phyloP scores from a whole-genome alignment of 2,329 filamentous ascomycete genomes.

The Aspergillus japonicus region DNA sequence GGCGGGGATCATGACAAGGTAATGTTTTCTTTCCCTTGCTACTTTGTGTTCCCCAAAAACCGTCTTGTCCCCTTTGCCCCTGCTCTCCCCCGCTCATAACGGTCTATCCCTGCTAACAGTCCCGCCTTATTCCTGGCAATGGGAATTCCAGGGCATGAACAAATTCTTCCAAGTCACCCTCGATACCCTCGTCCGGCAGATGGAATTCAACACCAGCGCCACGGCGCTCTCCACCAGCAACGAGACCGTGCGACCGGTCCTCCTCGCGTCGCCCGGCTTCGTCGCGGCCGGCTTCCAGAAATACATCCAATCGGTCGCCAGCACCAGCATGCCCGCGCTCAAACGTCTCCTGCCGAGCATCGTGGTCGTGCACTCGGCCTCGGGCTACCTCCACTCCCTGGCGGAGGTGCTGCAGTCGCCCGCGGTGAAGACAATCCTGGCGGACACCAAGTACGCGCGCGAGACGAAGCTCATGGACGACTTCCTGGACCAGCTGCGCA shows the following conservation, averaged over 20 bases:
- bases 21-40: background rate
- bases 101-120: no score
- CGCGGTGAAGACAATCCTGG: conserved; percentile 72
- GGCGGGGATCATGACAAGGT: conserved; percentile 52
- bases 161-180: conserved; percentile 78
- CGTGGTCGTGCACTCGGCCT: conserved; percentile 76
- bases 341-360: conserved; percentile 67
- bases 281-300: conserved; percentile 76
- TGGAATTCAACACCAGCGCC: conserved; percentile 63
- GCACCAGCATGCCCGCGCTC: conserved; percentile 56
- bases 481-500: conserved; percentile 73
- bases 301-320: conserved; percentile 63
- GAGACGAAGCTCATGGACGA: conserved; percentile 83
- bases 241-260: conserved; percentile 56
- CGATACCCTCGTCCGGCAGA: conserved; percentile 70
- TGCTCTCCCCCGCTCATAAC: no score
- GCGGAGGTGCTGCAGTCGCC: conserved; percentile 82
- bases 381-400: conserved; percentile 81
- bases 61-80: no score
- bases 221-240: conserved; percentile 36
- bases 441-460: conserved; percentile 81
- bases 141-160: conserved; percentile 57
- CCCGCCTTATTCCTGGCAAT: background rate
- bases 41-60: no score
- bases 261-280: conserved; percentile 89